Base-by-base conservation (phyloP, 2,329 filamentous ascomycete species). In the Fusarium papillatum region DNA sequence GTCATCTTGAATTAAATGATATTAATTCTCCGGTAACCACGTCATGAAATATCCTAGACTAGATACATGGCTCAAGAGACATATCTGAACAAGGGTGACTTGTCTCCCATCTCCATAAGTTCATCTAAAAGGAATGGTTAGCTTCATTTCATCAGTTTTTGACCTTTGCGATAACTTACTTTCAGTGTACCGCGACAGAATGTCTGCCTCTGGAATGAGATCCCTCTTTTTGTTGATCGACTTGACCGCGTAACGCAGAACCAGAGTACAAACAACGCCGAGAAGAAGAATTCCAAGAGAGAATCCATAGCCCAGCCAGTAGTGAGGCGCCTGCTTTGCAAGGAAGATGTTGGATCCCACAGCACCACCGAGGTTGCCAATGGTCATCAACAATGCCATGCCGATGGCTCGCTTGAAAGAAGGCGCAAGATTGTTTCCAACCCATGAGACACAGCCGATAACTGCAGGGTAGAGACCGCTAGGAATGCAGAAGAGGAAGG, bases 331-430 rank as follows among this genome's bases (percentile, higher is more conserved):
- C 63, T 65, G 48, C 22, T 57, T 55, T 2, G 48, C 46, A 29
- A 65, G 63, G 17, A 43, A 65, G 17, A 65, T 57, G 24, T 65
- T 65, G 16, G 63, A 65, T 19, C 63, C 63, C 10, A 65, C 48
- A 22, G 62, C 62, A 24, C 62, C 62, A 14, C 62, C 62, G 16
- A 64, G 31, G 17, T 64, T 64, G 3, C 46, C 46, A 26, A 64
- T 65, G 5, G 63, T 57, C 24, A 65, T 39, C 10, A 65, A 5
- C 3, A 65, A 17, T 11, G 48, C 48, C 63, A 65, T 65, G n/a
- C 63, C 63, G 24, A 65, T 65, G 7, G 36, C 63, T 57, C 24
- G 36, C 31, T 65, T 65, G n/a, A 55, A 65, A 9, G 63, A 65
- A 2, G 36, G 63, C 0, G 48, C 48, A 2, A 65, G 63, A 13